Evolutionary conservation across 2,329 filamentous ascomycete genomes (phyloP).

Genomic region (Fusarium sororula): DNA sequence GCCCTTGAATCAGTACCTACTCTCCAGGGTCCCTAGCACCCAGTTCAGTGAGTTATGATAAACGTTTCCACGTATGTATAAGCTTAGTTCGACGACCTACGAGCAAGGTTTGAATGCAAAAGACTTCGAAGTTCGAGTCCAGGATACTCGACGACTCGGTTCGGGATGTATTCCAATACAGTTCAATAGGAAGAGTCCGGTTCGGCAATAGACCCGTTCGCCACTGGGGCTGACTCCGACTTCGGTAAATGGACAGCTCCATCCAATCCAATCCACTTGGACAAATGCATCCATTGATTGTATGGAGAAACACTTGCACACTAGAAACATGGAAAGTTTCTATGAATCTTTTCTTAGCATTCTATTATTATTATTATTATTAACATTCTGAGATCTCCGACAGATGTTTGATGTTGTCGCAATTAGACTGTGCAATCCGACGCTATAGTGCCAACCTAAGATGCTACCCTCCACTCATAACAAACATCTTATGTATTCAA

Average conservation of each 20-base stretch:
- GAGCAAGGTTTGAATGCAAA: not conserved
- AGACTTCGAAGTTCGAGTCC: not conserved
- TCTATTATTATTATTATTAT: not conserved
- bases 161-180: not conserved
- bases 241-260: conserved; percentile 1
- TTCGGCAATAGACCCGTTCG: conserved; percentile 6
- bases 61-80: not conserved
- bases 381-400: not conserved
- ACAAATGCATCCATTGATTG: not conserved
- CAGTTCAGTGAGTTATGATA: not conserved
- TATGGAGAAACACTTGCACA: not conserved
- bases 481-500: not conserved
- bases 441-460: not conserved
- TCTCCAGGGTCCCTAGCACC: not conserved
- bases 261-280: not conserved
- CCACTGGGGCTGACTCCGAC: conserved; percentile 1
- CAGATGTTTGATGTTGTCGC: not conserved
- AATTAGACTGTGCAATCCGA: not conserved
- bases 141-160: not conserved
- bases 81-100: not conserved
- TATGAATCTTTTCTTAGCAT: not conserved
- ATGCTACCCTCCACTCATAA: not conserved
- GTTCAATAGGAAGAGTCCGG: not conserved
- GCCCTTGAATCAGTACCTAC: not conserved
- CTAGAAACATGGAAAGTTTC: not conserved